Conservation (phyloP, 1,139 yeast species). For the Yamadazyma taylorii region DNA sequence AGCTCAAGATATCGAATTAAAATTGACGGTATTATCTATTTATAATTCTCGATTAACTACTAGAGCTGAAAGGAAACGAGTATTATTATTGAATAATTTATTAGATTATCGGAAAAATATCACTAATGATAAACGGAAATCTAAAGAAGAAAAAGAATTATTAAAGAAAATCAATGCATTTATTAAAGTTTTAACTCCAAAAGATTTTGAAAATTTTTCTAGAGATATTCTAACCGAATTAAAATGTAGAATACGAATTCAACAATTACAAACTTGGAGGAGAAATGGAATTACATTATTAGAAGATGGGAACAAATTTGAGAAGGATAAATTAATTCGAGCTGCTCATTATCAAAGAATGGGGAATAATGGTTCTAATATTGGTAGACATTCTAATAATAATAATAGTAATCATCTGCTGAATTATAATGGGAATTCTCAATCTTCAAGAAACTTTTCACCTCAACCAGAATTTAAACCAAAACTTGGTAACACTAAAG, state of each 20-base stretch:
- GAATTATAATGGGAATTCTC: neutral
- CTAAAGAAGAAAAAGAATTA: constrained; percentile 87
- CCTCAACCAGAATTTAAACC: constrained; percentile 46
- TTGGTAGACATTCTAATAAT: constrained; percentile 26
- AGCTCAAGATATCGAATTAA: constrained; percentile 83
- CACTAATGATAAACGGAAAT: constrained; percentile 72
- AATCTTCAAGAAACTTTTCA: constrained; percentile 23
- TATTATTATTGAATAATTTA: constrained; percentile 71
- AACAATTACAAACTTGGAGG: constrained; percentile 92
- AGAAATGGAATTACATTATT: constrained; percentile 81
- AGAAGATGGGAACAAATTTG: constrained; percentile 83
- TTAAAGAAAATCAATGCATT: constrained; percentile 73
- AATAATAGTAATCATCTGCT: constrained; percentile 14
- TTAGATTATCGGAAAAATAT: constrained; percentile 83
- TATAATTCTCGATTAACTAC: constrained; percentile 87
- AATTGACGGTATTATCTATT: constrained; percentile 81
- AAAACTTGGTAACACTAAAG: constrained; percentile 38
- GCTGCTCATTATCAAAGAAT: constrained; percentile 60
- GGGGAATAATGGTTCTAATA: constrained; percentile 45
- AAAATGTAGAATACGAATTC: constrained; percentile 75
- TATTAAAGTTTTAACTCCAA: constrained; percentile 76
- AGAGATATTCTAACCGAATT: constrained; percentile 76
- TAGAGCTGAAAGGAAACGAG: constrained; percentile 89
- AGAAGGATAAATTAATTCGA: constrained; percentile 76
- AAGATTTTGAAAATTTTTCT: constrained; percentile 74